A percentile compares a stretch with the other conserved stretches of the same genome.
These are phyloP conservation scores for Botrytis cinerea DNA, from an alignment of 2,329 filamentous ascomycete species.

Conservation along the genomic window DNA sequence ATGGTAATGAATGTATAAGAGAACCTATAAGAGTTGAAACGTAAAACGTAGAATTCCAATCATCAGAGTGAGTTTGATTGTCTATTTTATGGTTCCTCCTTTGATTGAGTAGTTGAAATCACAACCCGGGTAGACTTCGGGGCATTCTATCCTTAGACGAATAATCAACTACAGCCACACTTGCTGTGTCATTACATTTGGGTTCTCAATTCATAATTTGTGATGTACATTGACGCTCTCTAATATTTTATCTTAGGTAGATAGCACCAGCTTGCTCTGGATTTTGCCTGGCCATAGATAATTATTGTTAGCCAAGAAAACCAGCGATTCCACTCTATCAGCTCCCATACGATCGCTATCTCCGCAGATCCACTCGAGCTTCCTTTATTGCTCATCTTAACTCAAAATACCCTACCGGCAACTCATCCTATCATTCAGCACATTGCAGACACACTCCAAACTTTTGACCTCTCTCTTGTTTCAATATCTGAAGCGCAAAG, in stretches of 20 bases:
- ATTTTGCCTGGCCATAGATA: background rate
- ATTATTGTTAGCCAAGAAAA: background rate
- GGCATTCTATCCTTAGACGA: background rate
- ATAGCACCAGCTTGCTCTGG: background rate
- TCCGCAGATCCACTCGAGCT: background rate
- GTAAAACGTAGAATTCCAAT: background rate
- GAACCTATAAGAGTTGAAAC: background rate
- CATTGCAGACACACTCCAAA: background rate
- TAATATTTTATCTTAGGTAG: background rate
- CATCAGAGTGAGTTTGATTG: background rate
- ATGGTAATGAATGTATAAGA: background rate
- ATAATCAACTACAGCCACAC: slow-evolving; percentile 3
- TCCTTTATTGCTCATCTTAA: background rate
- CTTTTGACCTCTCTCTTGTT: background rate
- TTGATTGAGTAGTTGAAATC: background rate
- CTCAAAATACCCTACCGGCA: slow-evolving; percentile 2
- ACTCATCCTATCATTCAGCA: background rate
- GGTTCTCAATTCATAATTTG: background rate
- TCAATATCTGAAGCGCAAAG: background rate
- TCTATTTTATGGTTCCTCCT: background rate
- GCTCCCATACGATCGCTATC: background rate
- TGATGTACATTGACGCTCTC: background rate
- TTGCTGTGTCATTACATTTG: background rate
- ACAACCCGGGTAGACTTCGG: slow-evolving; percentile 5
- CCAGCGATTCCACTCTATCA: background rate